A percentile compares a stretch with the other conserved stretches of the same genome.
Evolutionary conservation across 257 asterid genomes (phyloP).

Genomic region (Solanum pinnatisectum): DNA sequence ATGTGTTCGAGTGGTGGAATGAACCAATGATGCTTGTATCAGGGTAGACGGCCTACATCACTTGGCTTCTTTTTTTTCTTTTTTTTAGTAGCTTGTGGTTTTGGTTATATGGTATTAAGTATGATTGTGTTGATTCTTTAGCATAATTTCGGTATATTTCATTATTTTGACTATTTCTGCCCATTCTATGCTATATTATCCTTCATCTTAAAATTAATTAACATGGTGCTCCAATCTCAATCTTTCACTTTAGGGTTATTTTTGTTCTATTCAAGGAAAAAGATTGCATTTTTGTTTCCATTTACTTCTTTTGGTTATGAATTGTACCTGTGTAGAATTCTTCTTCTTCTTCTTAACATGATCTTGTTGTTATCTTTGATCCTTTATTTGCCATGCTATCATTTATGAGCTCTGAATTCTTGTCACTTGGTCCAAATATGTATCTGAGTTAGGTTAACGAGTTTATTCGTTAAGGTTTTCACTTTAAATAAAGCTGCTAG

Average conservation of each 20-base stretch:
- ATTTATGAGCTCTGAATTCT: not conserved
- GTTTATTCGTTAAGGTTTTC: not conserved
- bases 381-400: not conserved
- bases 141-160: not conserved
- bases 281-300: not conserved
- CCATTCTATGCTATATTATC: not conserved
- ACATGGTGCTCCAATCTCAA: not conserved
- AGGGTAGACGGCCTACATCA: not conserved
- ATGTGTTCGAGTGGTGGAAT: not conserved
- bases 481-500: not conserved
- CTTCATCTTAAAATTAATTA: not conserved
- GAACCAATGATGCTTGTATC: not conserved
- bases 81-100: not conserved
- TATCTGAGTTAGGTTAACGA: not conserved
- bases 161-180: not conserved
- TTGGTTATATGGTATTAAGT: not conserved
- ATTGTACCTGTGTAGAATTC: not conserved
- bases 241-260: not conserved
- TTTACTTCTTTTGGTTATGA: not conserved
- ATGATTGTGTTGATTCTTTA: not conserved
- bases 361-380: not conserved
- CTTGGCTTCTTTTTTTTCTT: not conserved
- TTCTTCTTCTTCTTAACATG: not conserved
- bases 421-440: not conserved
- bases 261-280: not conserved